Conservation (phyloP, 805 yeast genomes). For the Saccharomycopsis schoenii region DNA sequence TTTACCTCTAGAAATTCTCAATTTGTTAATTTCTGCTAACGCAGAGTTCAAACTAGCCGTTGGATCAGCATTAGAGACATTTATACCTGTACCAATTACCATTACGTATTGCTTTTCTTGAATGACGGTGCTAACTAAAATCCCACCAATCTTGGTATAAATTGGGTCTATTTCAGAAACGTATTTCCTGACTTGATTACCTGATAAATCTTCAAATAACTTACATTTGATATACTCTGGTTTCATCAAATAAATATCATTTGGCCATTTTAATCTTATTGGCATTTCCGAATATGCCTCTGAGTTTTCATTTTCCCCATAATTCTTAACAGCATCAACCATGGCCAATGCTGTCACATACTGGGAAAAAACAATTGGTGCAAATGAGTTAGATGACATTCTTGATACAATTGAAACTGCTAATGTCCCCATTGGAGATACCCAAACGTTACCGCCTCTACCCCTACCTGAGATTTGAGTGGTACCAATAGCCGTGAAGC, state of each 20-base stretch:
- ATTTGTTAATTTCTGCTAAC: constrained; percentile 48
- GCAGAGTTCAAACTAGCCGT: constrained; percentile 79
- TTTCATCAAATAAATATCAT: constrained; percentile 70
- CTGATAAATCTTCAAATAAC: constrained; percentile 20
- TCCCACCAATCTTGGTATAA: constrained; percentile 73
- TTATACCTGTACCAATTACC: constrained; percentile 82
- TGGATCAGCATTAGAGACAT: constrained; percentile 78
- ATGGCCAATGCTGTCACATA: constrained; percentile 77
- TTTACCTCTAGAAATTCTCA: constrained; percentile 35
- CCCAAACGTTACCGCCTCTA: constrained; percentile 91
- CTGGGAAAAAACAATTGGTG: constrained; percentile 75
- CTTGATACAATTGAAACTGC: constrained; percentile 69
- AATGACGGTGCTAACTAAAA: constrained; percentile 70
- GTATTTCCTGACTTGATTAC: constrained; percentile 17
- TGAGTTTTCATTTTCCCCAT: constrained; percentile 32
- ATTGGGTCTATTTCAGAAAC: constrained; percentile 48
- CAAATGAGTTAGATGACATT: constrained; percentile 39
- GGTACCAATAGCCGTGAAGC: constrained; percentile 59
- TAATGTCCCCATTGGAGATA: constrained; percentile 85
- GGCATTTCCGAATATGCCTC: constrained; percentile 68
- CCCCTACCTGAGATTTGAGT: constrained; percentile 89
- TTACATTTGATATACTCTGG: constrained; percentile 42
- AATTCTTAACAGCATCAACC: constrained; percentile 61
- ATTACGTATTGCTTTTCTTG: constrained; percentile 49
- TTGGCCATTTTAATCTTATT: constrained; percentile 89